Conservation (phyloP, 108 stramenopile species). For the Fistulifera pelliculosa region DNA sequence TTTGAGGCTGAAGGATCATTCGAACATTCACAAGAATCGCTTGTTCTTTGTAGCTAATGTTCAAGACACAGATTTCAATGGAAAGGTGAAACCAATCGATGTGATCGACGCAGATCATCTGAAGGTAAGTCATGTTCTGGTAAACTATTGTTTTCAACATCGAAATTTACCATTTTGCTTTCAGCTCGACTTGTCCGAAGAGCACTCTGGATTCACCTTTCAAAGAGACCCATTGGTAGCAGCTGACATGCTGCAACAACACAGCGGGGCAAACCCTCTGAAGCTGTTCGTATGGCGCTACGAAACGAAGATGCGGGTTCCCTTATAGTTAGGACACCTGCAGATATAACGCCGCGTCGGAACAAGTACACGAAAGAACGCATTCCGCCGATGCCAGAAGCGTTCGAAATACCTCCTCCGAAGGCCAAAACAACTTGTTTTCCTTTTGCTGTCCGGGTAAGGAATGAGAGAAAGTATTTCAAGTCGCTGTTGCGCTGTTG, state of each 20-base stretch:
- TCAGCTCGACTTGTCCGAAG: constrained; percentile 52
- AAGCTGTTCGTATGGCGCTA: constrained; percentile 47
- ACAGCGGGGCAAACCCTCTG: constrained; percentile 66
- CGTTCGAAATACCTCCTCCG: no score
- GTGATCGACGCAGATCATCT: not conserved
- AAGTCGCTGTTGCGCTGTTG: no score
- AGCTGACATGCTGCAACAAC: constrained; percentile 32
- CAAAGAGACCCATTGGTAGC: constrained; percentile 37
- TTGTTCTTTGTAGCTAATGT: constrained; percentile 45
- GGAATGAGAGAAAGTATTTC: no score
- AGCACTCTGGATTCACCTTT: constrained; percentile 75
- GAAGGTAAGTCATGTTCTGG: not conserved
- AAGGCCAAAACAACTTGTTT: no score
- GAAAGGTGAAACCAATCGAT: constrained; percentile 5
- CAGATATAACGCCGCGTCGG: no score
- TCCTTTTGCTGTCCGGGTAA: no score
- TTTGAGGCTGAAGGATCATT: constrained; percentile 14
- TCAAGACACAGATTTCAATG: constrained; percentile 42
- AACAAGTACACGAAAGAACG: no score
- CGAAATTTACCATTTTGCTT: constrained; percentile 3
- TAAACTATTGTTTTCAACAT: not conserved
- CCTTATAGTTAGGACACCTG: no score
- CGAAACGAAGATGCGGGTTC: not conserved
- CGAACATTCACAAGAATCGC: constrained; percentile 38
- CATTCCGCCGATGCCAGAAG: no score